Evolutionary conservation across 2,329 filamentous ascomycete species (phyloP).

Genomic region (Ascocoryne sarcoides): DNA sequence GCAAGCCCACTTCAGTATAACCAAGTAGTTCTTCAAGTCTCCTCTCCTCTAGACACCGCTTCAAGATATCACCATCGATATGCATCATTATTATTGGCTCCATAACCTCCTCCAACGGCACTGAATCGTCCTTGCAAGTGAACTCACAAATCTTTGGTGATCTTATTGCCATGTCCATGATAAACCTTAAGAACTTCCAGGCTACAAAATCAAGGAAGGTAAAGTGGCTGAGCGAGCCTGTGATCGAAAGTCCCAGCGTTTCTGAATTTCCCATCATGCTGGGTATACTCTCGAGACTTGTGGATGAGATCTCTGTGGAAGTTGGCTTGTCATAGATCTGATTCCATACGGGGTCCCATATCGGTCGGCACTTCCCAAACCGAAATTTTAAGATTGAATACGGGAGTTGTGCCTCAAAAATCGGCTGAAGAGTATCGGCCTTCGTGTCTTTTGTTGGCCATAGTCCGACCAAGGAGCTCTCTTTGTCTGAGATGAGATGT

Average conservation of each 20-base stretch:
- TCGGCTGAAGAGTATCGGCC: conserved; percentile 25
- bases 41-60: conserved; percentile 40
- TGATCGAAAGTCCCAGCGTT: conserved; percentile 56
- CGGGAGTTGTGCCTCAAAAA: conserved; percentile 50
- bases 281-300: neutral
- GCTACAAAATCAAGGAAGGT: conserved; percentile 52
- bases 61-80: conserved; percentile 58
- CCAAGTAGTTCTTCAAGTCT: conserved; percentile 36
- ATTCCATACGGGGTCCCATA: conserved; percentile 22
- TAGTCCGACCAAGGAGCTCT: conserved; percentile 24
- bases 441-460: conserved; percentile 23
- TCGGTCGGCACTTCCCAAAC: conserved; percentile 38
- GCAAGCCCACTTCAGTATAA: neutral
- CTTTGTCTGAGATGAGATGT: conserved; percentile 27
- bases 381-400: conserved; percentile 49
- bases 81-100: conserved; percentile 45
- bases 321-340: neutral
- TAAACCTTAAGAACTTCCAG: conserved; percentile 60
- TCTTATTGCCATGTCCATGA: conserved; percentile 58
- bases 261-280: conserved; percentile 29
- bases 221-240: conserved; percentile 64
- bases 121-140: conserved; percentile 24
- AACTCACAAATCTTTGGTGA: conserved; percentile 43
- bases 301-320: neutral
- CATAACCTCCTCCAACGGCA: conserved; percentile 31